These are phyloP conservation scores for Byssochlamys sp. DNA, from an alignment of 2,329 filamentous ascomycete genomes.

Conservation along the genomic window DNA sequence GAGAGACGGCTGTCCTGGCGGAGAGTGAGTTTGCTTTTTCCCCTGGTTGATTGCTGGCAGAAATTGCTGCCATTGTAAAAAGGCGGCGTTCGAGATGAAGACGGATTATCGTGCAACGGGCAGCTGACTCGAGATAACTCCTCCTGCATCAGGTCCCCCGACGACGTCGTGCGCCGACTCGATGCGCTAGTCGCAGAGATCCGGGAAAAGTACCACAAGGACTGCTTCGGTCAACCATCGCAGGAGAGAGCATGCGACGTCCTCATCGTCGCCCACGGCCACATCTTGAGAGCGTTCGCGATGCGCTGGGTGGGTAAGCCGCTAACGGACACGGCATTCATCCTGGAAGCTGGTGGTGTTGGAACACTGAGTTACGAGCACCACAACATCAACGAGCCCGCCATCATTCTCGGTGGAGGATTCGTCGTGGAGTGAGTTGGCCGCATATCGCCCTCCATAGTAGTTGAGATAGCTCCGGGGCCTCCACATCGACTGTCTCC, in stretches of 20 bases:
- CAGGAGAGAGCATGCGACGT: slow-evolving; percentile 52
- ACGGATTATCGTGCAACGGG: not conserved
- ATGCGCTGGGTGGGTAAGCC: slow-evolving; percentile 72
- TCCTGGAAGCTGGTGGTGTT: slow-evolving; percentile 82
- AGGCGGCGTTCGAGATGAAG: not conserved
- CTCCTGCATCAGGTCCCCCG: slow-evolving; percentile 47
- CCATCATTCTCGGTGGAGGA: slow-evolving; percentile 65
- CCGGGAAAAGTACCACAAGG: slow-evolving; percentile 53
- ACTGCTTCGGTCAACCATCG: slow-evolving; percentile 49
- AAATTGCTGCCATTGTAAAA: not conserved
- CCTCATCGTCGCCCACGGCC: slow-evolving; percentile 76
- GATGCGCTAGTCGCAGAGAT: slow-evolving; percentile 71
- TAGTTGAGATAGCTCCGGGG: not conserved
- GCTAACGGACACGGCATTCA: slow-evolving; percentile 64
- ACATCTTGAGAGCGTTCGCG: slow-evolving; percentile 78
- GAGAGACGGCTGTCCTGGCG: slow-evolving; percentile 75
- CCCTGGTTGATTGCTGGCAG: not conserved
- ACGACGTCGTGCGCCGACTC: slow-evolving; percentile 61
- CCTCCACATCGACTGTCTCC: not conserved
- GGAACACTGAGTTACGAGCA: slow-evolving; percentile 78
- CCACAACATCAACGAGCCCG: slow-evolving; percentile 65
- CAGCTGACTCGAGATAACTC: not conserved
- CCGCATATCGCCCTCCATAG: not conserved
- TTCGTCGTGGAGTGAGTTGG: slow-evolving; percentile 43
- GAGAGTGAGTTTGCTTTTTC: slow-evolving; percentile 53